phyloP scores from a whole-genome alignment of 2,329 filamentous ascomycete genomes.

The Fusarium dlaminii region DNA sequence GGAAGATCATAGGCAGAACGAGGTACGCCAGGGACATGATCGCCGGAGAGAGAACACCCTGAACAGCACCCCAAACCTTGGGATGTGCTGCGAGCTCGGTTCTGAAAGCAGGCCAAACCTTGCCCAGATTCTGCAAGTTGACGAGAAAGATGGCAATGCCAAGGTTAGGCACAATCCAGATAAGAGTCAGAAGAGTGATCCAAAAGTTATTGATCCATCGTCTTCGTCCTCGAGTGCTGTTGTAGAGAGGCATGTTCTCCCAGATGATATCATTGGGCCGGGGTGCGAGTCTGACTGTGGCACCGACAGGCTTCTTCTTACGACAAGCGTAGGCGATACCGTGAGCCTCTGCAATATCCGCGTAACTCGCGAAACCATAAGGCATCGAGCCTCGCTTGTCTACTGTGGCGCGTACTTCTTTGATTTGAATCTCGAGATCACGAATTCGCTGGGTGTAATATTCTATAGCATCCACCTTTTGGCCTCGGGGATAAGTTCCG shows the following conservation, averaged over 20 bases:
- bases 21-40: slow-evolving; percentile 89
- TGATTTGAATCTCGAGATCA: slow-evolving; percentile 83
- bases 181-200: slow-evolving; percentile 79
- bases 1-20: slow-evolving; percentile 89
- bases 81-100: slow-evolving; percentile 69
- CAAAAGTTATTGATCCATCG: slow-evolving; percentile 84
- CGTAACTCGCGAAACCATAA: slow-evolving; percentile 95
- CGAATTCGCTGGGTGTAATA: slow-evolving; percentile 89
- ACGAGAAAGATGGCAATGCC: slow-evolving; percentile 94
- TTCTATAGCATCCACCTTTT: slow-evolving; percentile 93
- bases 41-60: slow-evolving; percentile 90
- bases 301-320: slow-evolving; percentile 81
- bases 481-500: slow-evolving; percentile 68
- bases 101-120: slow-evolving; percentile 81
- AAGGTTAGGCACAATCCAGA: slow-evolving; percentile 93
- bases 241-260: slow-evolving; percentile 85
- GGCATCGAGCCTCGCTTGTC: slow-evolving; percentile 89
- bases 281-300: slow-evolving; percentile 81
- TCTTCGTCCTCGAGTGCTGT: slow-evolving; percentile 74
- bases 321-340: slow-evolving; percentile 83
- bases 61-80: slow-evolving; percentile 83
- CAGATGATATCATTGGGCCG: slow-evolving; percentile 93
- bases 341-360: slow-evolving; percentile 88
- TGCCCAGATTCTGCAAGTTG: slow-evolving; percentile 81
- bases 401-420: slow-evolving; percentile 80